These are phyloP conservation scores for Coemansia sp. DNA, from an alignment of 192 early-diverging fungal species.

Conservation along the genomic window DNA sequence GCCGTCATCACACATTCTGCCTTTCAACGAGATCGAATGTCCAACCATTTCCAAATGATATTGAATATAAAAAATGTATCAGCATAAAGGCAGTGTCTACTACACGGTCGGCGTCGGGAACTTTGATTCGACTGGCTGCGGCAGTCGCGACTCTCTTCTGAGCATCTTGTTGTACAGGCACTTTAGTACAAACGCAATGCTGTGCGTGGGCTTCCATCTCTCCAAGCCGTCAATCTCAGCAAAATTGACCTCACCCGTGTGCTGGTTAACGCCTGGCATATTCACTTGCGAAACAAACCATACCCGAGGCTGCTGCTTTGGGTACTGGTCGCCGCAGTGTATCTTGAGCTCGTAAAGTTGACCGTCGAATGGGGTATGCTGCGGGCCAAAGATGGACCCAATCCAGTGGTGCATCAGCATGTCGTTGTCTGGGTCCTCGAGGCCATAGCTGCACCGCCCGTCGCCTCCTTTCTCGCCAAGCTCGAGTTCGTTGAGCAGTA, in stretches of 20 bases:
- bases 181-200: constrained; percentile 76
- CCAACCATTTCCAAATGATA: no score
- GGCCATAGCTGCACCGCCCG: constrained; percentile 90
- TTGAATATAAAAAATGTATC: no score
- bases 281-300: constrained; percentile 83
- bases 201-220: constrained; percentile 78
- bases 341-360: constrained; percentile 89
- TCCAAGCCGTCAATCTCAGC: constrained; percentile 69
- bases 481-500: constrained; percentile 94
- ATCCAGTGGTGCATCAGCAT: constrained; percentile 84
- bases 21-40: no score
- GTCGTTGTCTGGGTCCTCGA: constrained; percentile 76
- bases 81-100: background rate
- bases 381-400: constrained; percentile 89
- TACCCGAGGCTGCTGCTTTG: constrained; percentile 75
- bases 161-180: constrained; percentile 91
- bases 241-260: constrained; percentile 75
- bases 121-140: background rate
- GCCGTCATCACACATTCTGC: no score
- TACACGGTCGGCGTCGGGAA: background rate
- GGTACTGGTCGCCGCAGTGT: constrained; percentile 83
- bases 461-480: constrained; percentile 97
- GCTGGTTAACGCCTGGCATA: constrained; percentile 80
- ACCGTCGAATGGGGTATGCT: constrained; percentile 83
- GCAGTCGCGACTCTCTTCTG: constrained; percentile 10